These are phyloP conservation scores for Vanderwaltozyma verrucispora DNA, from an alignment of 805 yeast species.

Conservation along the genomic window DNA sequence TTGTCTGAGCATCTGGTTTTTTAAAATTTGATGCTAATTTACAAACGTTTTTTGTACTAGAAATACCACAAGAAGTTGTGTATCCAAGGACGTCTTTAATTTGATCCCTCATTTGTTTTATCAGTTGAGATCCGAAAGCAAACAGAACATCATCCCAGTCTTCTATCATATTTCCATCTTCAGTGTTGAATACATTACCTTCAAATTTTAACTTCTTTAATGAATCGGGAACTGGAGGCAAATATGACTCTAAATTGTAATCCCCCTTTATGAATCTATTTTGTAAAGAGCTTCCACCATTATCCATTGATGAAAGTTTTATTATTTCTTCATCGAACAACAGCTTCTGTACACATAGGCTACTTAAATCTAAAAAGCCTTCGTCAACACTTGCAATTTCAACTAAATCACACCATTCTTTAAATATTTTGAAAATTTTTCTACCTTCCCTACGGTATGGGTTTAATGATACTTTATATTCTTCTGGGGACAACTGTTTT, in stretches of 20 bases:
- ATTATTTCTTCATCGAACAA: conserved; percentile 10
- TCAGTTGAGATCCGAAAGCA: conserved; percentile 53
- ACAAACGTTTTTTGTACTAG: conserved; percentile 65
- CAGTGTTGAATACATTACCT: conserved; percentile 13
- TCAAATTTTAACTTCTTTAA: conserved; percentile 13
- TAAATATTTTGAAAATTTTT: conserved; percentile 59
- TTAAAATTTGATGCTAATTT: conserved; percentile 77
- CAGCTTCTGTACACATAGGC: conserved; percentile 40
- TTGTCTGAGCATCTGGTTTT: conserved; percentile 83
- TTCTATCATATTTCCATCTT: conserved; percentile 10
- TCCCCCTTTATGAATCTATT: conserved; percentile 15
- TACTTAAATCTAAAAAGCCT: conserved; percentile 76
- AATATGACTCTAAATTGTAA: conserved; percentile 14
- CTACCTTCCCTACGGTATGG: conserved; percentile 85
- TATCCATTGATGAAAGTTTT: not conserved
- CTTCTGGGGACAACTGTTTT: conserved; percentile 46
- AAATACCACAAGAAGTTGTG: conserved; percentile 85
- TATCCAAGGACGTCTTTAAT: conserved; percentile 54
- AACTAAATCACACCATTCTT: conserved; percentile 50
- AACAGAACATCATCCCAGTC: conserved; percentile 82
- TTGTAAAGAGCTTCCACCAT: conserved; percentile 6
- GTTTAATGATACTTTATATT: conserved; percentile 80
- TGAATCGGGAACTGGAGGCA: conserved; percentile 20
- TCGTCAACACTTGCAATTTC: conserved; percentile 97
- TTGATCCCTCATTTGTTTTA: conserved; percentile 41